These are phyloP conservation scores for Metarhizium sp. DNA, from an alignment of 2,329 filamentous ascomycete species.

Conservation along the genomic window DNA sequence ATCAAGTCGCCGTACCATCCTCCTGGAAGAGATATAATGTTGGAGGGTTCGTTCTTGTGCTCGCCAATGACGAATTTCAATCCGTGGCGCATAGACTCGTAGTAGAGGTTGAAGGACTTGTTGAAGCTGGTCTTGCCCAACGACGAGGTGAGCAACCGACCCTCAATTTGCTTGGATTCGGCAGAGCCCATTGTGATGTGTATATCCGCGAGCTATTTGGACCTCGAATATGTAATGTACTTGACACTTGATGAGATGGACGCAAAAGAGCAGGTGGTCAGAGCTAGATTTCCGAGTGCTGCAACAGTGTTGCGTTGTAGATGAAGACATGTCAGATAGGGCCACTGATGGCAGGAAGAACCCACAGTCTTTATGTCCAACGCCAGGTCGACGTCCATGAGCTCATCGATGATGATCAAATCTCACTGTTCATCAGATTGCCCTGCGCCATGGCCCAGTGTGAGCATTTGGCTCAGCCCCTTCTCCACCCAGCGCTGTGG, in stretches of 20 bases:
- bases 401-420: not conserved
- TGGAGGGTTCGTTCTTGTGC: slow-evolving; percentile 2
- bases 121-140: slow-evolving; percentile 3
- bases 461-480: not conserved
- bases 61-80: slow-evolving; percentile 7
- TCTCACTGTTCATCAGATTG: not conserved
- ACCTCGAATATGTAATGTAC: not conserved
- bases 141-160: not conserved
- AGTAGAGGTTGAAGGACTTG: slow-evolving; percentile 7
- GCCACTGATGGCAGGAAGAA: not conserved
- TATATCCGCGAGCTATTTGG: not conserved
- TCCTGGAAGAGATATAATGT: slow-evolving; percentile 4
- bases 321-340: not conserved
- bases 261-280: not conserved
- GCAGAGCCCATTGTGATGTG: slow-evolving; percentile 8
- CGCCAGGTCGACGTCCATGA: not conserved
- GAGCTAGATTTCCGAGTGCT: not conserved
- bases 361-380: not conserved
- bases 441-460: not conserved
- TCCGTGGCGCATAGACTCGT: slow-evolving; percentile 2
- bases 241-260: not conserved
- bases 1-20: slow-evolving; percentile 9
- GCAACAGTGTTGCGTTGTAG: not conserved
- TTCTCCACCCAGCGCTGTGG: not conserved
- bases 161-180: slow-evolving; percentile 8